Evolutionary conservation across 345 rosid genomes (phyloP).

Genomic region (Chamaenerion angustifolium): DNA sequence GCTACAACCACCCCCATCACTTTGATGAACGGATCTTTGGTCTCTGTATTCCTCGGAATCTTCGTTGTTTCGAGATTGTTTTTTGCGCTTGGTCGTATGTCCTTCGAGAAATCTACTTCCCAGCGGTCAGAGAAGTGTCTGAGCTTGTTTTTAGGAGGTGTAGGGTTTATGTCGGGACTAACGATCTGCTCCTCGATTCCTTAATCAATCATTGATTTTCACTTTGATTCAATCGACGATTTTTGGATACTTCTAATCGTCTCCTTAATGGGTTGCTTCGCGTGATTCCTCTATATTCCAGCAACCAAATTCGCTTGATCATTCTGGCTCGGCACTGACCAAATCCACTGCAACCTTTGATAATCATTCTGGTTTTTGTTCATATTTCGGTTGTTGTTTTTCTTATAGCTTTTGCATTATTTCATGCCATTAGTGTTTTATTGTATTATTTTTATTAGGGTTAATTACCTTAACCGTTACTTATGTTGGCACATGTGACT

Average conservation of each 20-base stretch:
- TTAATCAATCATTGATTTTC: too few species aligned
- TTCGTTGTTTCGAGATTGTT: slow-evolving; percentile 33
- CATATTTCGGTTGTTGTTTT: too few species aligned
- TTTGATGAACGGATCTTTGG: slow-evolving; percentile 34
- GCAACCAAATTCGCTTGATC: slow-evolving; percentile 62
- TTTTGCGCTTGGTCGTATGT: slow-evolving; percentile 30
- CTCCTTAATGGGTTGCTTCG: slow-evolving; percentile 42
- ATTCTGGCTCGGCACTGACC: slow-evolving; percentile 94
- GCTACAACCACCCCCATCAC: too few species aligned
- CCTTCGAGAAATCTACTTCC: slow-evolving; percentile 75
- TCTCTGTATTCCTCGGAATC: slow-evolving; percentile 43
- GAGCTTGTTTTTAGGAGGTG: slow-evolving; percentile 34
- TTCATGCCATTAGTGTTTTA: not conserved
- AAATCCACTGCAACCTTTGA: slow-evolving; percentile 43
- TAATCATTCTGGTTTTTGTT: not conserved
- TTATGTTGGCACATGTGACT: too few species aligned
- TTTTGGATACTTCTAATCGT: slow-evolving; percentile 32
- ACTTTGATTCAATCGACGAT: slow-evolving; percentile 47
- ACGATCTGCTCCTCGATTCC: slow-evolving; percentile 33
- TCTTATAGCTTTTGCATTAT: not conserved
- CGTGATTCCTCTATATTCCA: slow-evolving; percentile 59
- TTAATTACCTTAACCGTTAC: too few species aligned
- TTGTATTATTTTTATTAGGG: not conserved
- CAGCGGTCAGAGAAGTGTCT: slow-evolving; percentile 65
- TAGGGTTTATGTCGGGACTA: slow-evolving; percentile 51